Evolutionary conservation across 768 basidiomycete genomes (phyloP), one percentile per base, ranked within the genome.

Genomic region (Amanita rubescens): DNA sequence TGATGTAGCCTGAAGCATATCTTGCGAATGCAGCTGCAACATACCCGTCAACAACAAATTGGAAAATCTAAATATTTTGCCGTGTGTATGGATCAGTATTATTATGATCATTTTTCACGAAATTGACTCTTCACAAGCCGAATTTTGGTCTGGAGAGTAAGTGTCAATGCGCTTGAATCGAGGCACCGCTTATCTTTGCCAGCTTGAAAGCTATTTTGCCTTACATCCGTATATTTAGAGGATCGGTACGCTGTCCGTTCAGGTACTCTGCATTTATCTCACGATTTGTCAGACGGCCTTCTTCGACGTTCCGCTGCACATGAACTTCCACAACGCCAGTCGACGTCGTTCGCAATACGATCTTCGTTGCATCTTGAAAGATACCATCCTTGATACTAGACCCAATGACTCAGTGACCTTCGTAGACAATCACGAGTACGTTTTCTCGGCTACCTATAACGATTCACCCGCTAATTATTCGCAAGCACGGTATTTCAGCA

Each of bases 301-400:
- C 63, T 96, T 96, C 58, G 94, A 96, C 63, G 90, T 91, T 6
- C 90, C 91, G 17, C 74, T 97, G 19, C 94, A 97, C 63, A 76
- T 82, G 68, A 91, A 90, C 59, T 85, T 94, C 62, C 75, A 85
- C 62, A 73, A 76, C 55, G 94, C 94, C 11, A 89, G 90, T 65
- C 79, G 81, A 57, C 71, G 72, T 14, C 77, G 84, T 27, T 73
- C 75, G 33, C 70, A 74, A 15, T 95, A 82, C 61, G 93, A 95
- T 67, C 75, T 97, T 43, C 73, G 91, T 56, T 78, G 64, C 30
- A 84, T 97, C 56, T 71, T 94, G 37, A 73, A 85, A 49, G 73
- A 77, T 43, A 86, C 88, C 1, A 66, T 97, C 10, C 75, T 90
- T 15, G 74, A 84, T 53, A 62, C 70, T 3, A 77, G 81, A 55